Conservation (phyloP, 768 basidiomycete genomes). For the Russula abietina region DNA sequence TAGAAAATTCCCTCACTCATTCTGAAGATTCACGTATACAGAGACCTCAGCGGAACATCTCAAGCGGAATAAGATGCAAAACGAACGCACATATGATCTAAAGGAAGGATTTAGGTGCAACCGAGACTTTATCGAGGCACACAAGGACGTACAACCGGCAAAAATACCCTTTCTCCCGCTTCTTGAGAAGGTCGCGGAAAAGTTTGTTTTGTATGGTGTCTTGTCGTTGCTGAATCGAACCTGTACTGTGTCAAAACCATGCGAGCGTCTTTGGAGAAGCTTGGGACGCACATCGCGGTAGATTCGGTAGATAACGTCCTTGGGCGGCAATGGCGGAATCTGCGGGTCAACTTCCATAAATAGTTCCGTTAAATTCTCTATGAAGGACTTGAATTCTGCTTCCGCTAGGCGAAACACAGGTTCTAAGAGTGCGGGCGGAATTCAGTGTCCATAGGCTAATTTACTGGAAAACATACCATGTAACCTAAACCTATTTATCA, state of each 20-base stretch:
- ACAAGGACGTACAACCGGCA: constrained; percentile 61
- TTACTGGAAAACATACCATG: constrained; percentile 43
- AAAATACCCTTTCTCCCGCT: constrained; percentile 88
- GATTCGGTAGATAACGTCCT: constrained; percentile 88
- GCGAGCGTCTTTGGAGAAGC: not conserved
- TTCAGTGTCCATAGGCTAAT: not conserved
- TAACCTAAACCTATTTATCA: constrained; percentile 65
- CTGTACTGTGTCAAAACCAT: constrained; percentile 34
- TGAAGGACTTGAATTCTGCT: constrained; percentile 83
- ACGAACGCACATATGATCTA: constrained; percentile 58
- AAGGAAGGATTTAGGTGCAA: not conserved
- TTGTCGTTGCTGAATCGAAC: constrained; percentile 89
- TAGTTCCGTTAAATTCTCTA: constrained; percentile 61
- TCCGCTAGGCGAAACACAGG: constrained; percentile 77
- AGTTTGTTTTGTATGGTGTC: constrained; percentile 85
- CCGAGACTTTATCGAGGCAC: not conserved
- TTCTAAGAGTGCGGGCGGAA: constrained; percentile 38
- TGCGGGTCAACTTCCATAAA: constrained; percentile 72
- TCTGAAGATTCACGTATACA: constrained; percentile 20
- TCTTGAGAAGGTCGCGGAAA: constrained; percentile 82
- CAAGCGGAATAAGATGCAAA: not conserved
- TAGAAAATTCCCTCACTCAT: constrained; percentile 24
- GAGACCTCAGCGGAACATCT: not conserved
- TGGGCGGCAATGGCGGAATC: constrained; percentile 82
- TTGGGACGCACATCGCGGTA: constrained; percentile 69